Percentiles rank a stretch among this genome's conserved stretches.
phyloP scores from a whole-genome alignment of 2,329 filamentous ascomycete genomes.

The Fusarium nodosum region DNA sequence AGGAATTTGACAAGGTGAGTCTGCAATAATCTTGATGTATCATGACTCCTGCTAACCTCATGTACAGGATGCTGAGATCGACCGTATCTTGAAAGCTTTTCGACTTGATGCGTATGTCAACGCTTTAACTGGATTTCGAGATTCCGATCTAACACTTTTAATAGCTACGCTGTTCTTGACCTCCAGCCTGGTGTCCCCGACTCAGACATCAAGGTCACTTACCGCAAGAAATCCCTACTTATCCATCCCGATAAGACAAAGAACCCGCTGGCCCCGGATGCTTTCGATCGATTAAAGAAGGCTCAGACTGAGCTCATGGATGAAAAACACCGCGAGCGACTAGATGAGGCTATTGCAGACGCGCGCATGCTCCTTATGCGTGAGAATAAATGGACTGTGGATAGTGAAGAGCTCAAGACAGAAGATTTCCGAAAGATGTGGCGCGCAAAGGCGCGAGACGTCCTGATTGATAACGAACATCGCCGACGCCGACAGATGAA shows the following conservation, averaged over 20 bases:
- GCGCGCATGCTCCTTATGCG: conserved; percentile 95
- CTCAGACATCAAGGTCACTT: conserved; percentile 93
- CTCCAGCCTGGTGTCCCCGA: conserved; percentile 95
- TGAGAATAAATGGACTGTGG: conserved; percentile 91
- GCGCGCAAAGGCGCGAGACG: conserved; percentile 89
- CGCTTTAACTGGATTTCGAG: not conserved
- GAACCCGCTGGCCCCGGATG: conserved; percentile 90
- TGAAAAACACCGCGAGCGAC: conserved; percentile 86
- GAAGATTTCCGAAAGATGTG: conserved; percentile 86
- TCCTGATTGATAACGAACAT: conserved; percentile 93
- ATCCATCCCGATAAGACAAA: conserved; percentile 99
- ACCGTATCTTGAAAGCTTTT: conserved; percentile 93
- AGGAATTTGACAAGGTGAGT: conserved; percentile 88
- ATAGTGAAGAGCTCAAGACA: conserved; percentile 88
- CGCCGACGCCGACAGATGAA: conserved; percentile 87
- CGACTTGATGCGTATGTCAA: conserved; percentile 71
- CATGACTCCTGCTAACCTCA: conserved; percentile 37
- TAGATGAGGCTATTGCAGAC: conserved; percentile 96
- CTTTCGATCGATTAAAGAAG: conserved; percentile 96
- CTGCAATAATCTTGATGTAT: conserved; percentile 37
- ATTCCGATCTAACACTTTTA: conserved; percentile 13
- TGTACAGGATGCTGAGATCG: conserved; percentile 88
- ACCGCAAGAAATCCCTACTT: conserved; percentile 97
- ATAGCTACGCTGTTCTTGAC: conserved; percentile 90
- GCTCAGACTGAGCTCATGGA: conserved; percentile 92